Conservation (phyloP, 1,284 basidiomycete genomes). For the Naganishia sp. region DNA sequence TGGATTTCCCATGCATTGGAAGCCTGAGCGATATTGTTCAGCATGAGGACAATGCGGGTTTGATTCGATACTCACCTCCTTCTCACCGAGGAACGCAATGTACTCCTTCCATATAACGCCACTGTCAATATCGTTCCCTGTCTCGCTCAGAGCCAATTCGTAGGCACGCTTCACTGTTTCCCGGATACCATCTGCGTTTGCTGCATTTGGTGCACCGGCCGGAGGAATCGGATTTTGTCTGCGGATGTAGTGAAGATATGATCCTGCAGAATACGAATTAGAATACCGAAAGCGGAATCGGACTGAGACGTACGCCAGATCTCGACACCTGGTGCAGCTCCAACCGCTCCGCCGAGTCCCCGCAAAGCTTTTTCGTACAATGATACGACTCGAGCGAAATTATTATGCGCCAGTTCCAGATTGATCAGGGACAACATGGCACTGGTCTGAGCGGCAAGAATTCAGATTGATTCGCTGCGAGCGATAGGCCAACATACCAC, state of each 20-base stretch:
- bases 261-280: slow-evolving; percentile 38
- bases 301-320: slow-evolving; percentile 51
- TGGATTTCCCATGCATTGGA: slow-evolving; percentile 90
- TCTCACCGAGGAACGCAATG: slow-evolving; percentile 79
- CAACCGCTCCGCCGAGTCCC: slow-evolving; percentile 45
- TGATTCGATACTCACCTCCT: slow-evolving; percentile 61
- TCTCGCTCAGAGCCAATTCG: slow-evolving; percentile 87
- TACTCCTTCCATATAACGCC: slow-evolving; percentile 64
- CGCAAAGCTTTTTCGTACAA: slow-evolving; percentile 50
- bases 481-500: slow-evolving; percentile 39
- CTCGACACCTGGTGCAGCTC: slow-evolving; percentile 51
- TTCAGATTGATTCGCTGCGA: neutral
- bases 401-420: slow-evolving; percentile 51
- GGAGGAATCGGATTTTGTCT: slow-evolving; percentile 50
- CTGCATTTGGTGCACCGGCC: slow-evolving; percentile 38
- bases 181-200: slow-evolving; percentile 60
- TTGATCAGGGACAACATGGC: slow-evolving; percentile 51
- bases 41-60: neutral
- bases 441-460: slow-evolving; percentile 38
- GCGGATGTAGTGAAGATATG: slow-evolving; percentile 55
- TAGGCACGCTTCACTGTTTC: slow-evolving; percentile 83
- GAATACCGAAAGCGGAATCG: neutral
- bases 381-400: slow-evolving; percentile 50
- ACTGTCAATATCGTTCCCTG: slow-evolving; percentile 69
- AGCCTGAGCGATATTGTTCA: slow-evolving; percentile 54